phyloP scores from a whole-genome alignment of 1,284 basidiomycete genomes.

The Thecaphora thlaspeos region DNA sequence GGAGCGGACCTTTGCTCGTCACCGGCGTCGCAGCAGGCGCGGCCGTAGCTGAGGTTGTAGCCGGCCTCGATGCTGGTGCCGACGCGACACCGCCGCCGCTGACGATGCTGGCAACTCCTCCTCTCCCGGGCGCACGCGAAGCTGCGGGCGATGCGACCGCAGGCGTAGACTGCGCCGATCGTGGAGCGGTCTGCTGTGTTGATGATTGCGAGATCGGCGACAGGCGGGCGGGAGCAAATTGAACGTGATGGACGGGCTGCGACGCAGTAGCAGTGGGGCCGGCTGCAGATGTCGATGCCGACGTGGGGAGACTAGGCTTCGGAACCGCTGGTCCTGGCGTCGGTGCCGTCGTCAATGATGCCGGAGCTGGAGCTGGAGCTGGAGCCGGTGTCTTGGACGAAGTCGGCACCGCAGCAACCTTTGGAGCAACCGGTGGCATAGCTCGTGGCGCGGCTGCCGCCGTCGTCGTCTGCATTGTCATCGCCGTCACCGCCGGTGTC shows the following conservation, averaged over 20 bases:
- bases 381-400: background rate
- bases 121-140: background rate
- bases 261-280: background rate
- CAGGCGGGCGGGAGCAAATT: background rate
- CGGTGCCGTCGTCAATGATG: background rate
- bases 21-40: background rate
- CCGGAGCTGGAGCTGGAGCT: background rate
- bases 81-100: too few relatives aligned
- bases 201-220: background rate
- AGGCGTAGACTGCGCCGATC: background rate
- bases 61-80: slow-evolving; percentile 8
- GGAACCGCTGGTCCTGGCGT: background rate
- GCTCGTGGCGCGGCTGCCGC: background rate
- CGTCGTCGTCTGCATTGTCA: background rate
- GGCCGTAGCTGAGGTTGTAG: slow-evolving; percentile 2
- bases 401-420: background rate
- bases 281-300: slow-evolving; percentile 1
- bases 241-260: slow-evolving; percentile 1
- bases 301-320: too few relatives aligned
- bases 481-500: too few relatives aligned
- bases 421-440: background rate
- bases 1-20: too few relatives aligned
- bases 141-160: background rate
- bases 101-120: too few relatives aligned
- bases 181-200: background rate